Evolutionary conservation across 1,284 basidiomycete species (phyloP), one percentile per base, ranked within the genome.

Genomic region (Cryptococcus jaspeensis): DNA sequence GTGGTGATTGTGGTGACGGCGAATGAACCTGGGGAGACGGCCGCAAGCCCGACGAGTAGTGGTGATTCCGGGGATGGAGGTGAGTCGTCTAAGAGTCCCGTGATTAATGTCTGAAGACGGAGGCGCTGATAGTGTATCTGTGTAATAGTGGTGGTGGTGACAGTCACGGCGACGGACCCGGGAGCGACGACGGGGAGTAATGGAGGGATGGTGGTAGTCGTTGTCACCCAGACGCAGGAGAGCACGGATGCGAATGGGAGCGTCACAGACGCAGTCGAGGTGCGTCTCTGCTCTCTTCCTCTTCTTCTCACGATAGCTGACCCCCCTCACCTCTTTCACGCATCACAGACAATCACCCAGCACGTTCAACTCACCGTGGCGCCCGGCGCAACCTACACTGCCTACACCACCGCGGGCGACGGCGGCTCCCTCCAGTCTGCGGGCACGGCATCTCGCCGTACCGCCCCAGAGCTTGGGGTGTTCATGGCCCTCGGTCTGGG

Each of bases 91-190:
- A 35, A 3, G 18, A 6, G n/a, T 35, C 28, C 18, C 28, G 25
- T 11, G 25, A 37, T 22, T 9, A 28, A 12, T 45, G 8, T 8
- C n/a, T 11, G 13, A 20, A 20, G 13, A 15, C 9, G 36, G n/a
- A 2, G 20, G 11, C 28, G 20, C 25, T 46, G 25, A 22, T 6
- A 20, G 16, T n/a, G 43, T 20, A 20, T 13, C 9, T 40, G 46
- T 15, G 37, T 5, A 42, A 32, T 20, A 42, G 43, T 61, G 48
- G 59, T 52, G 18, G 53, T 62, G 18, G 62, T 64, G 5, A 62
- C 60, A 3, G 52, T 64, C 15, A 64, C 62, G n/a, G 62, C 57
- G 6, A 64, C 62, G 13, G 53, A 64, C 44, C 50, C 62, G 3
- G 60, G 50, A 13, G 62, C 60, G 8, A 55, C 55, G 2, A 53